Evolutionary conservation across 768 basidiomycete genomes (phyloP).

Genomic region (Pulveroboletus sp.): DNA sequence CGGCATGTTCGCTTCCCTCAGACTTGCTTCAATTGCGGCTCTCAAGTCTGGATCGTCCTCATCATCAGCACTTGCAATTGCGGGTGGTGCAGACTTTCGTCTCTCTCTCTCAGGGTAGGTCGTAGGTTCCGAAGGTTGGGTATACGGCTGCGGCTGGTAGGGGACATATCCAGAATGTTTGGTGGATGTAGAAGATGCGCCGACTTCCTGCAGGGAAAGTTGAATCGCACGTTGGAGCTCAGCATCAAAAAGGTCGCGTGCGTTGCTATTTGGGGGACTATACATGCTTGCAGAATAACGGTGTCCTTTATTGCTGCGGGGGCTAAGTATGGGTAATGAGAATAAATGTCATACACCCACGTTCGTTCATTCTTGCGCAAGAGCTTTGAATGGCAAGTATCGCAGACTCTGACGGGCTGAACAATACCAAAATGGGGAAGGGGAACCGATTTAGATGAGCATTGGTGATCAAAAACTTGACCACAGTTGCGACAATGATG

Average conservation of each 20-base stretch:
- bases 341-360: slow-evolving; percentile 31
- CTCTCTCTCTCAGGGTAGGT: slow-evolving; percentile 33
- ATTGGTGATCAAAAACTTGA: slow-evolving; percentile 91
- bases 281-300: slow-evolving; percentile 53
- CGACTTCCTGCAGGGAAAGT: slow-evolving; percentile 78
- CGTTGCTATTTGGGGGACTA: slow-evolving; percentile 48
- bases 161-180: slow-evolving; percentile 67
- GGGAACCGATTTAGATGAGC: slow-evolving; percentile 78
- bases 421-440: slow-evolving; percentile 92
- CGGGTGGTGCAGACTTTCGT: slow-evolving; percentile 18
- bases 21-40: slow-evolving; percentile 92
- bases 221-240: slow-evolving; percentile 94
- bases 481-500: slow-evolving; percentile 99
- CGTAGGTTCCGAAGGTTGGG: slow-evolving; percentile 60
- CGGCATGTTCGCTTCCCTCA: slow-evolving; percentile 78
- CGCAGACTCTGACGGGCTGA: slow-evolving; percentile 91
- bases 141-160: slow-evolving; percentile 38
- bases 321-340: background rate
- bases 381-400: slow-evolving; percentile 80
- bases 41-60: slow-evolving; percentile 90
- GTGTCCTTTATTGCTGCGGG: slow-evolving; percentile 42
- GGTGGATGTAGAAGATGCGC: slow-evolving; percentile 39
- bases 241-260: slow-evolving; percentile 68
- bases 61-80: slow-evolving; percentile 40
- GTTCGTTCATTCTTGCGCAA: slow-evolving; percentile 56